These are phyloP conservation scores for Dendrothele bispora DNA, from an alignment of 768 basidiomycete genomes.

Conservation along the genomic window DNA sequence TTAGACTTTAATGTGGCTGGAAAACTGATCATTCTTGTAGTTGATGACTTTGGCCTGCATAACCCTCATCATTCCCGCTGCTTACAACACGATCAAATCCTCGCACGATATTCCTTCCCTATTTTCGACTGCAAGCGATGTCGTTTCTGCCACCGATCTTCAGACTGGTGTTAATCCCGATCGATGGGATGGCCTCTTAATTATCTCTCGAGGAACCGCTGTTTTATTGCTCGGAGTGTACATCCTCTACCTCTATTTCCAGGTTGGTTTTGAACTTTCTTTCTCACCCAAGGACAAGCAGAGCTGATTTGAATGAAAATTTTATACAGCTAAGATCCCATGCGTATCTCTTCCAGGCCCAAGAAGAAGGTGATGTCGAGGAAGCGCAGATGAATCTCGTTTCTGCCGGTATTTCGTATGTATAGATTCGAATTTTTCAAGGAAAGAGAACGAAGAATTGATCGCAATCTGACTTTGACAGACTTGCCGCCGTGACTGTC, in stretches of 20 bases:
- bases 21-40: conserved; percentile 29
- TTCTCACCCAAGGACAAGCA: conserved; percentile 3
- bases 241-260: conserved; percentile 72
- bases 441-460: not conserved
- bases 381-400: conserved; percentile 61
- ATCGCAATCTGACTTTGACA: conserved; percentile 19
- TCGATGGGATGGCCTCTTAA: conserved; percentile 52
- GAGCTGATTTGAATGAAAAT: not conserved
- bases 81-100: conserved; percentile 58
- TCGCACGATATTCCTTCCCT: not conserved
- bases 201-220: conserved; percentile 81
- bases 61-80: conserved; percentile 89
- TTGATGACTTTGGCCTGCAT: conserved; percentile 87
- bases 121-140: not conserved
- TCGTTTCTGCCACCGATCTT: conserved; percentile 4
- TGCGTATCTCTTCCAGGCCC: conserved; percentile 56
- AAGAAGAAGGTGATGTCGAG: conserved; percentile 36
- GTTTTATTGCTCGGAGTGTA: conserved; percentile 76
- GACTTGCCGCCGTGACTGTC: conserved; percentile 73
- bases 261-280: conserved; percentile 42
- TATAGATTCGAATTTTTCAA: conserved; percentile 24
- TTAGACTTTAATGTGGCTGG: not conserved
- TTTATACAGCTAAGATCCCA: conserved; percentile 67
- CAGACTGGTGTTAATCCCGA: conserved; percentile 20
- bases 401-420: conserved; percentile 60